These are phyloP conservation scores for Pelagophyceae sp. DNA, from an alignment of 352 stramenopile species.

Conservation along the genomic window DNA sequence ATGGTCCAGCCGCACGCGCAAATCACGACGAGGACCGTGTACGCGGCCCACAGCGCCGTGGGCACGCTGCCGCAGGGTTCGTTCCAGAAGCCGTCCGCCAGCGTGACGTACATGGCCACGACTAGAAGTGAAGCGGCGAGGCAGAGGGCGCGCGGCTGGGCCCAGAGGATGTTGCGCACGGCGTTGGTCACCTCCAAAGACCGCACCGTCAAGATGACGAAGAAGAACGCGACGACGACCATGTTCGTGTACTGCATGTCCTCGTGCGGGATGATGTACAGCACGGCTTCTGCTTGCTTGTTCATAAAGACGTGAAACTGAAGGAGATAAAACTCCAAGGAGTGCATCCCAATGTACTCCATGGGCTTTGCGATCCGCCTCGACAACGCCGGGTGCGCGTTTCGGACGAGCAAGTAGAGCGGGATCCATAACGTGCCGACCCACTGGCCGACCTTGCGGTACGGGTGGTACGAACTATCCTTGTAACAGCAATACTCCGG, in stretches of 20 bases:
- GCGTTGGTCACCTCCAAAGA: conserved; percentile 10
- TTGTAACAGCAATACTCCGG: neutral
- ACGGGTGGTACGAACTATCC: neutral
- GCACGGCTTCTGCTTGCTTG: neutral
- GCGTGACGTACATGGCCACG: neutral
- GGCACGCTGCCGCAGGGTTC: neutral
- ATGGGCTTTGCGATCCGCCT: conserved; percentile 4
- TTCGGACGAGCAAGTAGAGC: conserved; percentile 5
- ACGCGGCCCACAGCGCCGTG: too few relatives aligned
- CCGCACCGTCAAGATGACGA: neutral
- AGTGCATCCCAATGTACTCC: conserved; percentile 16
- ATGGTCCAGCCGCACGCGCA: too few relatives aligned
- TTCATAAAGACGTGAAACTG: conserved; percentile 18
- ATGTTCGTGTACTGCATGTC: conserved; percentile 11
- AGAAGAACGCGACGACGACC: neutral
- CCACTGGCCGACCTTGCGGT: neutral
- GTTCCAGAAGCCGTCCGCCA: neutral
- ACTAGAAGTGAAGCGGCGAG: neutral
- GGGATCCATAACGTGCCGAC: conserved; percentile 14
- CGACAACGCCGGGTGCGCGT: neutral
- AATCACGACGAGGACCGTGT: too few relatives aligned
- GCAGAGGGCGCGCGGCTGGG: neutral
- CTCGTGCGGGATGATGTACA: conserved; percentile 17
- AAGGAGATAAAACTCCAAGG: conserved; percentile 18
- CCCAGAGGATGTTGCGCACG: neutral